Conservation (phyloP, 2,329 filamentous ascomycete genomes). For the Scopulariopsis brevicaulis region DNA sequence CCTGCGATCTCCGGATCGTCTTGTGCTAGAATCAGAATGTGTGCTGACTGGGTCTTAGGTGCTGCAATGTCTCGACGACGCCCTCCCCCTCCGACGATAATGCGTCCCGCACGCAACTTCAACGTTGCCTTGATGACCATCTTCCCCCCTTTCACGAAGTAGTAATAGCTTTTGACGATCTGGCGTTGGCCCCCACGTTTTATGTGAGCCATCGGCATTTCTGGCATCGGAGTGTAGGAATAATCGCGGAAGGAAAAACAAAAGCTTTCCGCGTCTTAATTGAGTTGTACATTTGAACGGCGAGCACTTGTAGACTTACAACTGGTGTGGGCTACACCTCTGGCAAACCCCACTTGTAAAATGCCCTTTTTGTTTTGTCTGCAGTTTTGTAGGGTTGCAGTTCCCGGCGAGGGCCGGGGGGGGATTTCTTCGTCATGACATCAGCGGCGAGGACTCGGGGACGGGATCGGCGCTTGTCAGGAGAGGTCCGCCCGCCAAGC, state of each 20-base stretch:
- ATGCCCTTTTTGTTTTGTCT: too few relatives aligned
- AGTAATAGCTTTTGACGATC: not conserved
- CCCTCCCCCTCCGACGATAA: slow-evolving; percentile 15
- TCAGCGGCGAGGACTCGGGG: too few relatives aligned
- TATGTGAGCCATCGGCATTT: not conserved
- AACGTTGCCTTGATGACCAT: not conserved
- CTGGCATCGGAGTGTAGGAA: not conserved
- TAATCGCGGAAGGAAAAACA: not conserved
- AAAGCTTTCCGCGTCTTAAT: too few relatives aligned
- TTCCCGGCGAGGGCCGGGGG: too few relatives aligned
- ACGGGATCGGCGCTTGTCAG: too few relatives aligned
- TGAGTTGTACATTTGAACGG: too few relatives aligned
- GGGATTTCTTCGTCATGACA: too few relatives aligned
- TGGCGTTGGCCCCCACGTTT: not conserved
- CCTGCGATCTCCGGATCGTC: slow-evolving; percentile 4
- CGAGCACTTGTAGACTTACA: too few relatives aligned
- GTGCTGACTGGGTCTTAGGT: slow-evolving; percentile 12
- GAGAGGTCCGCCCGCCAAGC: too few relatives aligned
- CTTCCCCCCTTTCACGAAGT: not conserved
- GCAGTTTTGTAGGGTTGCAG: too few relatives aligned
- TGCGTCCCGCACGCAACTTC: not conserved
- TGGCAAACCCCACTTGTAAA: too few relatives aligned
- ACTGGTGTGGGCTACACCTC: too few relatives aligned
- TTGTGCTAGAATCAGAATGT: not conserved
- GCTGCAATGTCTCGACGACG: slow-evolving; percentile 20